Base-by-base conservation (phyloP, 2,329 filamentous ascomycete genomes). In the Ceratocystiopsis minuta region DNA sequence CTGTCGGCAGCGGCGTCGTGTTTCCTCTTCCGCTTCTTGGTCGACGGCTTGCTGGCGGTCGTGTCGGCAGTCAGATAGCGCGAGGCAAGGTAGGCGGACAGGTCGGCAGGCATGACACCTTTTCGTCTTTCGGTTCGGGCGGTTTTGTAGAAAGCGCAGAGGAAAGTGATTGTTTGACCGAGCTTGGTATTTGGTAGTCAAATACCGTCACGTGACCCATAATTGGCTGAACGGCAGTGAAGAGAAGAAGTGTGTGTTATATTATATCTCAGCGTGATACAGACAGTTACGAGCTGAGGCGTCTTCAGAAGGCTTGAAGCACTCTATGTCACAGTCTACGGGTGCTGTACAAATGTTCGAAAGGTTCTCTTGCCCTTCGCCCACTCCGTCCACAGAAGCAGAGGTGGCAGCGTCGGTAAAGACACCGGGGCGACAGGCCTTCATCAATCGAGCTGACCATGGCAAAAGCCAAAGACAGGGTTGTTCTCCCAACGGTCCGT, bases 21-120 rank as follows among this genome's bases (percentile, higher is more conserved):
- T 56, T 77, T 78, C 53, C 71, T 68, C 60, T 79, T 80, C 46
- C 72, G 67, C 55, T 78, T 79, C 54, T 78, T 78, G 39, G 62
- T 52, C 24, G 24, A 28, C 16, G 70, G 66, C 48, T 72, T 73
- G 24, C 24, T 28, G 4, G 5, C 24, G 5, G 24, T 10, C 6
- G 65, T 59, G 46, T 75, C 68, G 35, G 78, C 75, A 2, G 70
- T 82, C 39, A 98, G 77, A 58, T 98, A 98, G 59, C 86, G 90
- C 48, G 84, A 80, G 34, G 88, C 87, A 33, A 98, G 74, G 55
- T 96, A 98, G 54, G 78, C 76, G 45, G 85, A 78, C 49, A 95
- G 70, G 50, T 75, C 68, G 46, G 66, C 64, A 36, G 70, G 61
- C 70, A 74, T 75, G 20, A 28, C 39, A 5, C 24, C 24, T 28